phyloP scores from a whole-genome alignment of 345 rosid species.

The Excoecaria agallocha region DNA sequence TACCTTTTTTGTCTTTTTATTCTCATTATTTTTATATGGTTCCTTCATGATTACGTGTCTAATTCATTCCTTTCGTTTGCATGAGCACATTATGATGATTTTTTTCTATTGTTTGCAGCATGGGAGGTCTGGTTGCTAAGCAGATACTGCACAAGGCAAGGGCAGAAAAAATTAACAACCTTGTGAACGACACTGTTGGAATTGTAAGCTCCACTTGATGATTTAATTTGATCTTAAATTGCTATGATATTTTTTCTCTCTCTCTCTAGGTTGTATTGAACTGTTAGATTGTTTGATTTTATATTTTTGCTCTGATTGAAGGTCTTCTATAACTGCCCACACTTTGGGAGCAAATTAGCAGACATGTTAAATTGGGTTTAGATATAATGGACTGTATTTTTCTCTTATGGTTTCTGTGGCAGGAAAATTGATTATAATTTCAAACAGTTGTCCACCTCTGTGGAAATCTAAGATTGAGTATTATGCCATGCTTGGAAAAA shows the following conservation, averaged over 20 bases:
- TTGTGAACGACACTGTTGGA: conserved; percentile 88
- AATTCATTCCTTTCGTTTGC: not conserved
- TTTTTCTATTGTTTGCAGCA: conserved; percentile 44
- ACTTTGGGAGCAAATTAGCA: conserved; percentile 96
- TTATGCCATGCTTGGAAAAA: too few species aligned
- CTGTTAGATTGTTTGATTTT: conserved; percentile 10
- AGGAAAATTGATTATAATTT: too few species aligned
- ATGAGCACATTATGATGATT: conserved; percentile 4
- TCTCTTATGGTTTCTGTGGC: too few species aligned
- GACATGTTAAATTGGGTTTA: too few species aligned
- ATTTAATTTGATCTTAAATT: conserved; percentile 8
- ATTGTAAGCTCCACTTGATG: conserved; percentile 51
- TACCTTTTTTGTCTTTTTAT: not conserved
- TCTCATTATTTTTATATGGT: not conserved
- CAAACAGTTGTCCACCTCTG: too few species aligned
- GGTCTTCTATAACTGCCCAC: conserved; percentile 98
- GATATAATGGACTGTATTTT: too few species aligned
- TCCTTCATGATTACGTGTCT: not conserved
- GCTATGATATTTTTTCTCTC: not conserved
- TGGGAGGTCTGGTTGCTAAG: conserved; percentile 98
- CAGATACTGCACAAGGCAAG: conserved; percentile 86
- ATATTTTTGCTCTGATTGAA: conserved; percentile 30
- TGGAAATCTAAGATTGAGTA: too few species aligned
- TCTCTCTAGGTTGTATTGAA: not conserved
- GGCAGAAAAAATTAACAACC: conserved; percentile 65